phyloP scores from a whole-genome alignment of 1,139 yeast genomes.

The Spathaspora jeffriesii region DNA sequence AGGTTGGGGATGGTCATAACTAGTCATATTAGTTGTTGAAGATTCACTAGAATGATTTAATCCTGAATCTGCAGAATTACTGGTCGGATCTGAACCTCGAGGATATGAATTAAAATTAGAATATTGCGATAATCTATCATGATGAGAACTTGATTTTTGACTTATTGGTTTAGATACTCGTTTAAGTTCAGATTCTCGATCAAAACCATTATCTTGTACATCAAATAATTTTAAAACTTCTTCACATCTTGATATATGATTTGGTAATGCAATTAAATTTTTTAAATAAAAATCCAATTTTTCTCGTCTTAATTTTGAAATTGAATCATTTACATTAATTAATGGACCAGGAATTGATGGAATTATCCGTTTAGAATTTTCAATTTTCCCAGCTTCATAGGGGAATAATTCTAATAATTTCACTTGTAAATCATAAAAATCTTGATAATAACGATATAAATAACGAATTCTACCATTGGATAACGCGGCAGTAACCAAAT shows the following conservation, averaged over 20 bases:
- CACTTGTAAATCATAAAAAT: constrained; percentile 93
- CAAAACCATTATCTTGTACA: constrained; percentile 62
- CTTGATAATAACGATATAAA: constrained; percentile 90
- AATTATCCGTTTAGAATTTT: constrained; percentile 68
- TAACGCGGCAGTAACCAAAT: constrained; percentile 68
- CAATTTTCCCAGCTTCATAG: constrained; percentile 88
- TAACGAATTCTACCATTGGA: constrained; percentile 70
- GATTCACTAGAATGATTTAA: constrained; percentile 14
- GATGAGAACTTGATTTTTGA: constrained; percentile 44
- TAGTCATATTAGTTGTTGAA: constrained; percentile 9
- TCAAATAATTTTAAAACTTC: constrained; percentile 75
- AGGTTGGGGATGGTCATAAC: constrained; percentile 7
- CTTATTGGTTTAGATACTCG: constrained; percentile 40
- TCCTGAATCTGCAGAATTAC: constrained; percentile 27
- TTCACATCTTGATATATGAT: constrained; percentile 69
- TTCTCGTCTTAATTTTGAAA: constrained; percentile 81
- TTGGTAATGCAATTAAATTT: constrained; percentile 73
- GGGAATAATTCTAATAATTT: constrained; percentile 83
- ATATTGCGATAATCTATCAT: constrained; percentile 45
- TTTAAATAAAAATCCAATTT: constrained; percentile 84
- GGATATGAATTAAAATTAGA: constrained; percentile 18
- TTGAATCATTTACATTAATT: constrained; percentile 86
- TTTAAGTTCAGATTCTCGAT: constrained; percentile 24
- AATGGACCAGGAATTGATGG: constrained; percentile 98
- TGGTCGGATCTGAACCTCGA: constrained; percentile 15